Percentiles rank a stretch among this genome's conserved stretches.
Evolutionary conservation across 192 early-diverging fungal species (phyloP).

Genomic region (Anaeromyces robustus): DNA sequence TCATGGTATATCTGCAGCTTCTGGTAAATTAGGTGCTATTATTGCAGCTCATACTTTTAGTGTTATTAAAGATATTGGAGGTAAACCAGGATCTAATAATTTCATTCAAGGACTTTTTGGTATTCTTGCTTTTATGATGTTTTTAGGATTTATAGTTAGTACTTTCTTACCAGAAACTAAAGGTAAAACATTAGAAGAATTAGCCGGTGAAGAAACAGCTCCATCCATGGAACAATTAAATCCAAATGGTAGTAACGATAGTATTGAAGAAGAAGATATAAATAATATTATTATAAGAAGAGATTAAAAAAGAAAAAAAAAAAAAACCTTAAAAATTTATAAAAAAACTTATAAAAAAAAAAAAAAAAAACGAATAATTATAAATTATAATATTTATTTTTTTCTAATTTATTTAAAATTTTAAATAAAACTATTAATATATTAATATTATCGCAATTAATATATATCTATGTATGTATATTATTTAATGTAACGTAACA

Average conservation of each 20-base stretch:
- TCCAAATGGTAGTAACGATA: neutral
- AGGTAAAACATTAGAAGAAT: conserved; percentile 60
- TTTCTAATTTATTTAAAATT: too few species aligned
- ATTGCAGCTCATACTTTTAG: conserved; percentile 56
- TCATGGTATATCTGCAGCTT: conserved; percentile 67
- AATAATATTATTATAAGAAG: neutral
- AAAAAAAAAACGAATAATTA: too few species aligned
- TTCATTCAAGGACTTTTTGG: neutral
- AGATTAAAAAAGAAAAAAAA: neutral
- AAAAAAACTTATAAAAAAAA: too few species aligned
- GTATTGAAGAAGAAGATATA: neutral
- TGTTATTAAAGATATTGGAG: conserved; percentile 52
- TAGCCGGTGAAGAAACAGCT: conserved; percentile 17
- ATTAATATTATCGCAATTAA: too few species aligned
- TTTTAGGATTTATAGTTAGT: conserved; percentile 41
- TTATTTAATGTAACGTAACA: too few species aligned
- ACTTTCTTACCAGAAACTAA: conserved; percentile 67
- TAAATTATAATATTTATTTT: too few species aligned
- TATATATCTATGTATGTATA: too few species aligned
- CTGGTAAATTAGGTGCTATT: conserved; percentile 65
- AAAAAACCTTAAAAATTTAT: too few species aligned
- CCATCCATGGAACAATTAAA: neutral
- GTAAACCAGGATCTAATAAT: neutral
- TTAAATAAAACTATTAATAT: too few species aligned
- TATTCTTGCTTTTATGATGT: conserved; percentile 49